A percentile compares a stretch with the other conserved stretches of the same genome.
phyloP scores from a whole-genome alignment of 2,329 filamentous ascomycete species.

The Talaromyces amestolkiae region DNA sequence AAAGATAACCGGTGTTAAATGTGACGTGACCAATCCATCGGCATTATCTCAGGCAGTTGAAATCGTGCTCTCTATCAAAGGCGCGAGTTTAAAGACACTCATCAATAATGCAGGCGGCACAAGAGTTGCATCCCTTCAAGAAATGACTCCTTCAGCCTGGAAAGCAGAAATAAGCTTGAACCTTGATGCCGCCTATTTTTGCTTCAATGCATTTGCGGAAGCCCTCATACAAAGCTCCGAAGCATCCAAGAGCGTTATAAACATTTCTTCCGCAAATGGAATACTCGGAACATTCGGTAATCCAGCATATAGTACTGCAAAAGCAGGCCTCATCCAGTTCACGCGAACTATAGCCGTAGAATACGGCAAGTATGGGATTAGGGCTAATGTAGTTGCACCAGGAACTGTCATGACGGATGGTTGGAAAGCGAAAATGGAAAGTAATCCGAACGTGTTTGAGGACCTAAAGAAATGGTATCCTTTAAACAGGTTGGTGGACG shows the following conservation, averaged over 20 bases:
- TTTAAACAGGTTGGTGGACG: slow-evolving; percentile 24
- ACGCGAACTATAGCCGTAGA: slow-evolving; percentile 36
- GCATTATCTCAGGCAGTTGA: slow-evolving; percentile 20
- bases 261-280: slow-evolving; percentile 26
- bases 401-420: slow-evolving; percentile 24
- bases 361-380: slow-evolving; percentile 36
- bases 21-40: slow-evolving; percentile 27
- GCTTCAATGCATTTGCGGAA: slow-evolving; percentile 24
- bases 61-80: slow-evolving; percentile 10
- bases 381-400: slow-evolving; percentile 40
- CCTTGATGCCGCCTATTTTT: slow-evolving; percentile 23
- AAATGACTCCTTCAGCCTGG: slow-evolving; percentile 23
- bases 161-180: slow-evolving; percentile 24
- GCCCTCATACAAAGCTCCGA: slow-evolving; percentile 17
- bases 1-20: slow-evolving; percentile 19
- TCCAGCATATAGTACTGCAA: slow-evolving; percentile 38
- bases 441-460: slow-evolving; percentile 17
- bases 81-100: slow-evolving; percentile 24
- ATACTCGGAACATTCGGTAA: slow-evolving; percentile 24
- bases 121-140: slow-evolving; percentile 24
- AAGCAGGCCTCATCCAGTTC: slow-evolving; percentile 43
- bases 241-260: slow-evolving; percentile 20
- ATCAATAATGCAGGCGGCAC: slow-evolving; percentile 32
- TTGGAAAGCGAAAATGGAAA: slow-evolving; percentile 22
- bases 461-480: slow-evolving; percentile 26